Base-by-base conservation (phyloP, 2,329 filamentous ascomycete species). In the Pyrenochaeta sp. region DNA sequence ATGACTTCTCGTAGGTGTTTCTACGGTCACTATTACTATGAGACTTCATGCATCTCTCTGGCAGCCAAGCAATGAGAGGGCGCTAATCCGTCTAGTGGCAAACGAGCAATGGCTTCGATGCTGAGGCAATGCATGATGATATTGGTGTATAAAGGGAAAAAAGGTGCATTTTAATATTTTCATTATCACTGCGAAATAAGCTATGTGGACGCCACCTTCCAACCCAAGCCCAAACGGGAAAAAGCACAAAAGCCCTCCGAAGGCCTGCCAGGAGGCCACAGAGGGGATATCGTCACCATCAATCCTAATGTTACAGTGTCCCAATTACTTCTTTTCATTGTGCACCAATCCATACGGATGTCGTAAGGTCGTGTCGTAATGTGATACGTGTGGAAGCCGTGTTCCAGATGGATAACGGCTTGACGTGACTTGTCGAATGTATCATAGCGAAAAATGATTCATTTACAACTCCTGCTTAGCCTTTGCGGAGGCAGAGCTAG, bases 391-490 rank as follows among this genome's bases (percentile, higher is more conserved):
- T 35, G 49, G 58, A 36, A 56, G 47, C 45, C 59, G 35, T 51
- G 37, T 45, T 39, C 32, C 15, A 3, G 11, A 27, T 23, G 20
- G 14, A 30, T 33, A 21, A 41, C 37, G 49, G 47, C 59, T 31
- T 32, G 45, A 64, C 56, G 54, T 48, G 49, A 18, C 45, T 66
- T 64, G 49, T 60, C 60, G 29, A 30, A 18, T 41, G 17, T 9
- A 21, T 21, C 35, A 27, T 27, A 27, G 23, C 23, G 23, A 27
- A 14, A 15, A 32, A 23, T 21, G 49, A 56, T 21, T 31, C 33
- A 27, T 56, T 69, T 79, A 81, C 75, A 81, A 77, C 73, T 81
- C 78, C 55, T 79, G 68, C 75, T 79, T 79, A 61, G 70, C 69
- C 49, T 61, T 58, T 57, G 75, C 72, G 21, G 69, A 69, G 39